phyloP scores from a whole-genome alignment of 345 rosid genomes.

The Pugionium cornutum region DNA sequence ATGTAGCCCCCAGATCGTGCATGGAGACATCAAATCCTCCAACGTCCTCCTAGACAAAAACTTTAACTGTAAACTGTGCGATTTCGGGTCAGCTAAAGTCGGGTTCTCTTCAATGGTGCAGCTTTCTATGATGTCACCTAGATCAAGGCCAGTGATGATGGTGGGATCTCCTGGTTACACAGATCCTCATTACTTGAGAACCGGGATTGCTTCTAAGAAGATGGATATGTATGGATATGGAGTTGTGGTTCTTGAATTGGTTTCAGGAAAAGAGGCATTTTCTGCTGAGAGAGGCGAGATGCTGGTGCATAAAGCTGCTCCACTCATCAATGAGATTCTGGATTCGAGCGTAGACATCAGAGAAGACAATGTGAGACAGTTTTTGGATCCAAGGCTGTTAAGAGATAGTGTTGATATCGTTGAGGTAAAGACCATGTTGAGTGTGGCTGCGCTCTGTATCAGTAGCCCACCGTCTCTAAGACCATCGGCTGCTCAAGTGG shows the following conservation, averaged over 20 bases:
- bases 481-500: slow-evolving; percentile 60
- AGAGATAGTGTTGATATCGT: slow-evolving; percentile 47
- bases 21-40: slow-evolving; percentile 81
- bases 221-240: slow-evolving; percentile 84
- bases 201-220: slow-evolving; percentile 76
- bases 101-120: slow-evolving; percentile 73
- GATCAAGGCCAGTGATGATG: slow-evolving; percentile 55
- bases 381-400: slow-evolving; percentile 58
- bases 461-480: slow-evolving; percentile 48
- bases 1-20: slow-evolving; percentile 67
- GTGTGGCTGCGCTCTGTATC: slow-evolving; percentile 53
- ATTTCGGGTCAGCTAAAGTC: slow-evolving; percentile 83
- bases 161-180: slow-evolving; percentile 86
- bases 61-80: slow-evolving; percentile 77
- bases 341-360: slow-evolving; percentile 11
- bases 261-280: slow-evolving; percentile 70
- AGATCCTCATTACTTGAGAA: slow-evolving; percentile 74
- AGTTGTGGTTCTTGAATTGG: slow-evolving; percentile 67
- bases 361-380: slow-evolving; percentile 33
- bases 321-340: slow-evolving; percentile 31
- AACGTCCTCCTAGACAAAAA: slow-evolving; percentile 65
- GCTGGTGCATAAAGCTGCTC: slow-evolving; percentile 47
- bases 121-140: slow-evolving; percentile 36
- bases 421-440: slow-evolving; percentile 57
- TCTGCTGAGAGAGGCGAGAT: slow-evolving; percentile 57